These are phyloP conservation scores for Dothideomycetidae sp. DNA, from an alignment of 2,329 filamentous ascomycete species.

Conservation along the genomic window DNA sequence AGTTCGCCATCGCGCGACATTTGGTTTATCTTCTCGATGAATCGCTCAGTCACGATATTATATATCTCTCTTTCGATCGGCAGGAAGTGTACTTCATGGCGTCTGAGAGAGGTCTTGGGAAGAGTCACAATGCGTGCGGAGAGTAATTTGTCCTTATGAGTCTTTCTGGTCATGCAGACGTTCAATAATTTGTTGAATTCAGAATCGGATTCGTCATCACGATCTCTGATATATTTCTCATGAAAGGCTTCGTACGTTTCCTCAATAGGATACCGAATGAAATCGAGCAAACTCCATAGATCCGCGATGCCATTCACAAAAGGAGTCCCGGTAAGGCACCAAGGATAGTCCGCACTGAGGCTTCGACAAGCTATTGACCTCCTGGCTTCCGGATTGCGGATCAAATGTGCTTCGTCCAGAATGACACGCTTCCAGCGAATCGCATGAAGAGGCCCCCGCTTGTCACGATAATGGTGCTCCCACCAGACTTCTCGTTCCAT, in stretches of 20 bases:
- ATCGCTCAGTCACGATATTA: slow-evolving; percentile 33
- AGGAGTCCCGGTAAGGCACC: slow-evolving; percentile 32
- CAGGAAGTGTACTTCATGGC: slow-evolving; percentile 36
- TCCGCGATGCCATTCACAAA: slow-evolving; percentile 24
- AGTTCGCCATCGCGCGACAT: slow-evolving; percentile 15
- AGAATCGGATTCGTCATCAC: not conserved
- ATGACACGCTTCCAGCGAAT: slow-evolving; percentile 38
- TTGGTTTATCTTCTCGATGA: slow-evolving; percentile 29
- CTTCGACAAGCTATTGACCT: slow-evolving; percentile 34
- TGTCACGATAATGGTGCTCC: slow-evolving; percentile 6
- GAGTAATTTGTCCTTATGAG: slow-evolving; percentile 40
- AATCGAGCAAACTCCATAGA: slow-evolving; percentile 41
- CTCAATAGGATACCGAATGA: slow-evolving; percentile 47
- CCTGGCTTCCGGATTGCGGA: slow-evolving; percentile 35
- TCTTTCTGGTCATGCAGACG: slow-evolving; percentile 41
- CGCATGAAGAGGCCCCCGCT: slow-evolving; percentile 26
- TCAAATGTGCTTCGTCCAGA: slow-evolving; percentile 42
- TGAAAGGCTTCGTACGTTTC: slow-evolving; percentile 1
- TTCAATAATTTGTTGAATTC: slow-evolving; percentile 14
- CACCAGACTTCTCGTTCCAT: slow-evolving; percentile 4
- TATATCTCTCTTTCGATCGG: slow-evolving; percentile 40
- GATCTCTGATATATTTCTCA: not conserved
- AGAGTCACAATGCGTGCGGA: slow-evolving; percentile 40
- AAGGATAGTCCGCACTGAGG: slow-evolving; percentile 26
- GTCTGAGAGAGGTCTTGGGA: slow-evolving; percentile 33